Conservation (phyloP, 2,329 filamentous ascomycete species). For the Colletotrichum lini region DNA sequence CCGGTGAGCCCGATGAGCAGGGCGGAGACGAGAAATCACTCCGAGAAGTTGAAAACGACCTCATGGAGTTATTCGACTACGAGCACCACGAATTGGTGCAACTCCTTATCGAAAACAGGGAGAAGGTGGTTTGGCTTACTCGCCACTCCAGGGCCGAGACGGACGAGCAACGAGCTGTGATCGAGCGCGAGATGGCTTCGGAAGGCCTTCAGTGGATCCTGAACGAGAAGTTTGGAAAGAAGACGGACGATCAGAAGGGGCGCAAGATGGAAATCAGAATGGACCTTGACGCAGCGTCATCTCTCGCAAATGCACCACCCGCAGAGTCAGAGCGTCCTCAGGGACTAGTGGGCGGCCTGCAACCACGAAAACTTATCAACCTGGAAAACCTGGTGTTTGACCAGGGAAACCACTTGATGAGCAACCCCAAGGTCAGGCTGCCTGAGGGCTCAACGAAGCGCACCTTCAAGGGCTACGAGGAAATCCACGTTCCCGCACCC, state of each 20-base stretch:
- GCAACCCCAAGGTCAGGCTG: conserved; percentile 94
- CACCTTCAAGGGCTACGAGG: conserved; percentile 97
- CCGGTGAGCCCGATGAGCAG: conserved; percentile 77
- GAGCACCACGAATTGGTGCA: conserved; percentile 94
- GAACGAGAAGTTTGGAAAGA: conserved; percentile 87
- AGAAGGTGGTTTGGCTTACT: conserved; percentile 97
- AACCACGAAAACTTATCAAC: conserved; percentile 90
- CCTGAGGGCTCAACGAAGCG: conserved; percentile 96
- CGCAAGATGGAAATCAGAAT: conserved; percentile 91
- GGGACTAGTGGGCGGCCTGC: conserved; percentile 84
- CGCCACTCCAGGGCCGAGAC: conserved; percentile 87
- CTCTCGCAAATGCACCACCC: conserved; percentile 63
- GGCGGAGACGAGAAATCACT: conserved; percentile 87
- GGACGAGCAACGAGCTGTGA: conserved; percentile 79
- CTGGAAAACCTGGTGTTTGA: conserved; percentile 97
- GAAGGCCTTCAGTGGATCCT: conserved; percentile 89
- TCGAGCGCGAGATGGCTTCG: conserved; percentile 93
- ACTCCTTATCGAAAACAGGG: conserved; percentile 90
- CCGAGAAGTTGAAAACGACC: conserved; percentile 95
- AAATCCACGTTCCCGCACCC: conserved; percentile 95
- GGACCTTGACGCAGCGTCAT: conserved; percentile 85
- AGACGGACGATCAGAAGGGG: conserved; percentile 70
- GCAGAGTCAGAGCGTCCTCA: conserved; percentile 72
- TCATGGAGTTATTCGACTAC: conserved; percentile 99
- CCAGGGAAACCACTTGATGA: conserved; percentile 99